phyloP scores from a whole-genome alignment of 768 basidiomycete genomes.

The Cantharellus anzutake region DNA sequence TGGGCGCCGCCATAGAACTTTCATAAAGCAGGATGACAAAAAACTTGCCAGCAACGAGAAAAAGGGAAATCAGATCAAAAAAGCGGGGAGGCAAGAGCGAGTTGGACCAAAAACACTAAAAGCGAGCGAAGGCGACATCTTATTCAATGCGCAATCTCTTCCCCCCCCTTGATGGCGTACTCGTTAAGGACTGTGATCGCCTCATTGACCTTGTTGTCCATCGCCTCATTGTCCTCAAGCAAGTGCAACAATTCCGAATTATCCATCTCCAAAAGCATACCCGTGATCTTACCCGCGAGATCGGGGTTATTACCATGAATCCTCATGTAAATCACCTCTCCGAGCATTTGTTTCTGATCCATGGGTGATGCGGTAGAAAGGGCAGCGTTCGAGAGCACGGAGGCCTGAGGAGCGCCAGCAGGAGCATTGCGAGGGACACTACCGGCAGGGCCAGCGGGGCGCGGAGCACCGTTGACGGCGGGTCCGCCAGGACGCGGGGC shows the following conservation, averaged over 20 bases:
- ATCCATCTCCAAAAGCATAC: slow-evolving; percentile 99
- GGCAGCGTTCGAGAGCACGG: slow-evolving; percentile 41
- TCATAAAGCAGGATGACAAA: not conserved
- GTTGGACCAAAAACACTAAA: not conserved
- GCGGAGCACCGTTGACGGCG: slow-evolving; percentile 13
- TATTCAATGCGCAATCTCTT: not conserved
- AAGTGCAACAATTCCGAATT: slow-evolving; percentile 82
- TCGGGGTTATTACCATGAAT: slow-evolving; percentile 66
- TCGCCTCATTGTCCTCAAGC: slow-evolving; percentile 60
- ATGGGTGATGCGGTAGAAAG: slow-evolving; percentile 39
- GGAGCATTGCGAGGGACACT: slow-evolving; percentile 10
- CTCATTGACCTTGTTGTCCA: slow-evolving; percentile 82
- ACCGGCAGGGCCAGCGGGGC: slow-evolving; percentile 15
- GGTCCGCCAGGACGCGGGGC: slow-evolving; percentile 20
- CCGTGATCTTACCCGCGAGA: slow-evolving; percentile 94
- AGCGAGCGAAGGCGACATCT: not conserved
- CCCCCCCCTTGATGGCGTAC: slow-evolving; percentile 33
- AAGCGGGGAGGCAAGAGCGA: not conserved
- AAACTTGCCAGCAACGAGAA: not conserved
- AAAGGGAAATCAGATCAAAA: not conserved
- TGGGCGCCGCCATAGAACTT: not conserved
- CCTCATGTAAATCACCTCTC: slow-evolving; percentile 88
- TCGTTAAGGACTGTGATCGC: slow-evolving; percentile 79
- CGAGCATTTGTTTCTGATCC: slow-evolving; percentile 99
- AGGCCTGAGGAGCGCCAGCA: slow-evolving; percentile 26